Base-by-base conservation (phyloP, 805 yeast species). In the Yamadazyma philogaea region DNA sequence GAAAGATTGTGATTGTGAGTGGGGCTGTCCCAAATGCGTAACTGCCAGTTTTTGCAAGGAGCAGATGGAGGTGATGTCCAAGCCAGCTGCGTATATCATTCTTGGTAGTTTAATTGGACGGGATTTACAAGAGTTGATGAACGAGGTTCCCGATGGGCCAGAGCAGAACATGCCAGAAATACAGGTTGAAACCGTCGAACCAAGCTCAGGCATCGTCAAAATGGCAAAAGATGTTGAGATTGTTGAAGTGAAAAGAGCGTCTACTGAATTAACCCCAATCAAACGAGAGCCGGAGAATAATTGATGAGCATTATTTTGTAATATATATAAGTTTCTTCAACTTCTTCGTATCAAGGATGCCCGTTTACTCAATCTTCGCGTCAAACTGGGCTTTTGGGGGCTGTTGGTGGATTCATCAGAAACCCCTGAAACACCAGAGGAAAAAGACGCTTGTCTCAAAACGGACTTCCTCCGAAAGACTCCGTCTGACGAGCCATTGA, bases 1-100 rank as follows among this genome's bases (percentile, higher is more conserved):
- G 0, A 68, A 72, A 21, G 72, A 68, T 12, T 93, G 99, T 59
- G 71, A 72, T 1, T 81, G 87, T 61, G 81, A 81, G 5, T 79
- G 83, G 74, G 91, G 91, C 0, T 84, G 91, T 55, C 95, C 95
- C 0, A 77, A 79, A 35, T 93, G 99, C 67, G 84, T 89, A n/a
- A 86, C 93, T 2, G 84, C 87, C 1, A 66, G 86, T 0, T 78
- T 77, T 40, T 93, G 99, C 63, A 79, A 81, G 43, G 99, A 93
- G 61, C 76, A 77, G 50, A 81, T 84, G 55, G 65, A 84, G 41
- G 98, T 93, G 6, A 66, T 91, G 48, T 88, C 97, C 0, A 93
- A 91, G 54, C 83, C 85, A 10, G 98, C 93, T 0, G 88, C 96
- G 0, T 63, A 77, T 11, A 71, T 91, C 1, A 78, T 91, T 6